phyloP scores from a whole-genome alignment of 164 flowering plant genomes.

The Tetracentron sinense region DNA sequence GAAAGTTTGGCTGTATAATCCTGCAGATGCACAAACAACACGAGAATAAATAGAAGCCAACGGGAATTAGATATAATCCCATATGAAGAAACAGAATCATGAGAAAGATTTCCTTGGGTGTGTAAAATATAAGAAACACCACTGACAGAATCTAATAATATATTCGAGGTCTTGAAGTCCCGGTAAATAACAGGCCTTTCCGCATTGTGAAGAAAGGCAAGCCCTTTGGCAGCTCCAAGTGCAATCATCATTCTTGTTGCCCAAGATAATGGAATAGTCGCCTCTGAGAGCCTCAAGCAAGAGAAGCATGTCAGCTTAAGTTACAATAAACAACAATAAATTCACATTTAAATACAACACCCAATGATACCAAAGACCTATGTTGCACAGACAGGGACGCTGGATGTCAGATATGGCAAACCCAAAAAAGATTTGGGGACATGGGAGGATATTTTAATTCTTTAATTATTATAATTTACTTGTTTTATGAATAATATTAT shows the following conservation, averaged over 20 bases:
- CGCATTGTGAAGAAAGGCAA: slow-evolving; percentile 96
- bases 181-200: slow-evolving; percentile 94
- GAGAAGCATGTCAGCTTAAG: slow-evolving; percentile 23
- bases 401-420: no score
- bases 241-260: slow-evolving; percentile 95
- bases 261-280: slow-evolving; percentile 84
- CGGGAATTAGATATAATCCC: neutral
- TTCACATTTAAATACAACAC: neutral
- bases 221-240: slow-evolving; percentile 98
- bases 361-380: no score
- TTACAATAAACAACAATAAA: neutral
- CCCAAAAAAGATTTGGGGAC: no score
- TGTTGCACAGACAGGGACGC: no score
- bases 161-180: slow-evolving; percentile 96
- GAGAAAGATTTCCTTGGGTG: neutral
- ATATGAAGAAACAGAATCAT: neutral
- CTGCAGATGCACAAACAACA: slow-evolving; percentile 31
- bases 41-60: slow-evolving; percentile 3
- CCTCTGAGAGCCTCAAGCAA: slow-evolving; percentile 64
- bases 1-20: slow-evolving; percentile 92
- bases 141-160: slow-evolving; percentile 87
- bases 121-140: slow-evolving; percentile 2
- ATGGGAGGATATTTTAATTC: no score
- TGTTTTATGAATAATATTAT: no score
- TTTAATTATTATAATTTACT: no score